Base-by-base conservation (phyloP, 192 early-diverging fungal species). In the Podila horticola region DNA sequence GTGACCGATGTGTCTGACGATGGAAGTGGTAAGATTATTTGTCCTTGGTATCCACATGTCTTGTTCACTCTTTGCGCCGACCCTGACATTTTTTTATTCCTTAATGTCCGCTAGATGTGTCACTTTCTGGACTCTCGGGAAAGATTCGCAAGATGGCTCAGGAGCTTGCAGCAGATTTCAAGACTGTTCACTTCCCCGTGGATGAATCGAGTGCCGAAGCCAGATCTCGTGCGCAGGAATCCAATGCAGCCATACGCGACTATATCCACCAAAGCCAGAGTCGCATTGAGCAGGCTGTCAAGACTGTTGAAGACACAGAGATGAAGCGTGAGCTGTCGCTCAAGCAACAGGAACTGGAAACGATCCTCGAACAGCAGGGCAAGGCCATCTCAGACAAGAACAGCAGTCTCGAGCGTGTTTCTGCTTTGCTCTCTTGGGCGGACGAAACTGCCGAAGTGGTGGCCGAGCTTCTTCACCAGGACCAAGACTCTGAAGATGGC, bases 351-450 rank as follows among this genome's bases (percentile, higher is more conserved):
- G 58, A 73, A n/a, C 67, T 81, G n/a, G 34, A 72, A 20, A 60
- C 70, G 3, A 52, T 69, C 19, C 45, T 64, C 19, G 38, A 31
- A 3, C 30, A 30, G 8, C 71, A 73, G 36, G 58, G 65, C 4
- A 28, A 41, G 26, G 57, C 36, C 17, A 81, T 81, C 29, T 28
- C 26, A 24, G 67, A 64, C 15, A 81, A 73, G 62, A 33, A 30
- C 19, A 20, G 34, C 30, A 34, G 61, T 1, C 62, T 81, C n/a
- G 71, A 72, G 22, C 41, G 33, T 9, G 57, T 73, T 2, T 50
- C 67, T 3, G 34, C 52, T 6, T 24, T 81, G 15, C 17, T 81
- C 51, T 34, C 67, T 15, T 73, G 71, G 77, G 62, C 63, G 11
- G 29, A 81, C 17, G 71, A 72, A 26, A 66, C 77, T 31, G 13